These are phyloP conservation scores for Taxawa tesnikishii DNA, from an alignment of 2,329 filamentous ascomycete species.

Conservation along the genomic window DNA sequence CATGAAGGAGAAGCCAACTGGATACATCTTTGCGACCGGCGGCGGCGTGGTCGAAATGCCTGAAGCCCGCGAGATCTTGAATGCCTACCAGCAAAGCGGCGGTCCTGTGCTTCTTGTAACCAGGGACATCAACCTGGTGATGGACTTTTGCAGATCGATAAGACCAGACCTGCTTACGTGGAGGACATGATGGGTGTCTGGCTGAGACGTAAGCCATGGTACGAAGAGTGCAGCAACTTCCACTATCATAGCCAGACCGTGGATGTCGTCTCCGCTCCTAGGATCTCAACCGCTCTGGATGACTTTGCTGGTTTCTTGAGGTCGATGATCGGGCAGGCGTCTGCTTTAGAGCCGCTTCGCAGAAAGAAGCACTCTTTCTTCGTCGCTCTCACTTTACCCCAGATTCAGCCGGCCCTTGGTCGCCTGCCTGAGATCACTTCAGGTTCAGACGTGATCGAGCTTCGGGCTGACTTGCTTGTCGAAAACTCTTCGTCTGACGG, in stretches of 20 bases:
- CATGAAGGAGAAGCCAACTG: conserved; percentile 60
- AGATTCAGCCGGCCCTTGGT: conserved; percentile 50
- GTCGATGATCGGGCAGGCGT: conserved; percentile 50
- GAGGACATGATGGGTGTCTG: conserved; percentile 90
- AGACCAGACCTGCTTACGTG: conserved; percentile 81
- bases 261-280: conserved; percentile 21
- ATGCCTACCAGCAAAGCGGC: conserved; percentile 59
- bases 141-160: conserved; percentile 83
- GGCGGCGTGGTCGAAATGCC: conserved; percentile 84
- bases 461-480: conserved; percentile 81
- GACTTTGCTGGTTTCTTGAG: conserved; percentile 65
- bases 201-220: conserved; percentile 78
- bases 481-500: conserved; percentile 50
- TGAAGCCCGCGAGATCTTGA: conserved; percentile 64
- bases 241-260: conserved; percentile 75
- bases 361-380: conserved; percentile 74
- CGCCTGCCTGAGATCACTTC: conserved; percentile 62
- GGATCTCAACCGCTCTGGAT: conserved; percentile 36
- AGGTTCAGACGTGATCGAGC: conserved; percentile 83
- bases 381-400: conserved; percentile 75
- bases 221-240: conserved; percentile 84
- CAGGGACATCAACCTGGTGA: conserved; percentile 74
- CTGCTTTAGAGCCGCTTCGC: conserved; percentile 44
- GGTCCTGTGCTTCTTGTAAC: conserved; percentile 82
- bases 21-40: conserved; percentile 83